Evolutionary conservation across 306 rosid genomes (phyloP).

Genomic region (Cotoneaster glaucophyllus): DNA sequence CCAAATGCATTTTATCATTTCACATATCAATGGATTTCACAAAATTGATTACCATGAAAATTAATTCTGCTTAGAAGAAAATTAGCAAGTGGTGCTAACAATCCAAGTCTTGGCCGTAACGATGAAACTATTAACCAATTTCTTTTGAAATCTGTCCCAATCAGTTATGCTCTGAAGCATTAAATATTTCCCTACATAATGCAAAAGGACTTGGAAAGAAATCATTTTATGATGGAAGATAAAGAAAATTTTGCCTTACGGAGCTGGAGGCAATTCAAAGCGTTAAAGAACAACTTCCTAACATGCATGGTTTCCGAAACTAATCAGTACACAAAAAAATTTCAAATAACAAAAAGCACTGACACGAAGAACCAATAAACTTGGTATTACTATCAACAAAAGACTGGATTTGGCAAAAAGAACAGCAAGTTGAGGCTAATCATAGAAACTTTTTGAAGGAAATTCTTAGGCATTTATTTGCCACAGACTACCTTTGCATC

Average conservation of each 20-base stretch:
- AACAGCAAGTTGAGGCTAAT: neutral
- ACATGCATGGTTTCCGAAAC: slow-evolving; percentile 3
- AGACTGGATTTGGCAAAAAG: neutral
- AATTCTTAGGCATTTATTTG: neutral
- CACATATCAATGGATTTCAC: neutral
- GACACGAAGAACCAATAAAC: neutral
- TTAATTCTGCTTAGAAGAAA: neutral
- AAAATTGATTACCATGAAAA: neutral
- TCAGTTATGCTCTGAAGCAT: neutral
- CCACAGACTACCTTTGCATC: neutral
- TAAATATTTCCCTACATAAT: neutral
- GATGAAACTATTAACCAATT: neutral
- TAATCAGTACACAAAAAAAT: neutral
- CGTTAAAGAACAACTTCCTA: neutral
- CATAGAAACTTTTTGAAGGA: neutral
- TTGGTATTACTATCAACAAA: neutral
- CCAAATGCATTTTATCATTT: neutral
- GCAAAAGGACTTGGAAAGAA: neutral
- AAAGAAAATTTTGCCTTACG: neutral
- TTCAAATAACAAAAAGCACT: neutral
- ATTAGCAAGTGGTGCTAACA: neutral
- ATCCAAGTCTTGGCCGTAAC: neutral
- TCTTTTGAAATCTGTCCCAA: slow-evolving; percentile 1
- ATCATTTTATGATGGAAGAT: neutral
- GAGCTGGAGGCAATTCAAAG: neutral